Percentiles rank a stretch among this genome's conserved stretches.
These are phyloP conservation scores for Asterophora lycoperdoides DNA, from an alignment of 768 basidiomycete species.

Conservation along the genomic window DNA sequence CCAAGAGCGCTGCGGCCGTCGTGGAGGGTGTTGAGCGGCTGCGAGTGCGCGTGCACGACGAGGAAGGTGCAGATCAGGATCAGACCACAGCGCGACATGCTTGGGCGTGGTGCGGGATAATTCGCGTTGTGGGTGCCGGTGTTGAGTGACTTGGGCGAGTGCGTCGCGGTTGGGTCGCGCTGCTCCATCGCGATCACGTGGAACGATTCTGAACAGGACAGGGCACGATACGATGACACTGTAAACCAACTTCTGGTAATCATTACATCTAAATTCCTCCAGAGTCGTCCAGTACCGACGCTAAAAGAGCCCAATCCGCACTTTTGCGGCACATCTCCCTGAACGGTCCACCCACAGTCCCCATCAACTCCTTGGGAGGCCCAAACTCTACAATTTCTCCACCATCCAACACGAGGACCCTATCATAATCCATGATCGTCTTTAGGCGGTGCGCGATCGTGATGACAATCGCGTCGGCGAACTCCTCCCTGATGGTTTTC, in stretches of 20 bases:
- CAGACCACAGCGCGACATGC: conserved; percentile 11
- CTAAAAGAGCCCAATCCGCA: conserved; percentile 45
- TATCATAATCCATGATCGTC: conserved; percentile 74
- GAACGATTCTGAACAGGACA: too few relatives aligned
- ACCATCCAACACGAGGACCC: conserved; percentile 67
- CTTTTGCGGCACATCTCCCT: conserved; percentile 65
- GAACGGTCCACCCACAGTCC: conserved; percentile 53
- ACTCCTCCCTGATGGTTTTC: conserved; percentile 67
- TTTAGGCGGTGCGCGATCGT: conserved; percentile 81
- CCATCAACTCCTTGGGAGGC: conserved; percentile 53
- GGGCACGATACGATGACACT: too few relatives aligned
- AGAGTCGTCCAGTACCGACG: conserved; percentile 16
- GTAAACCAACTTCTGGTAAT: too few relatives aligned
- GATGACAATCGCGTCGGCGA: conserved; percentile 67
- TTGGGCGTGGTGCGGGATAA: not conserved
- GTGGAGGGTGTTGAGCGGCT: conserved; percentile 4
- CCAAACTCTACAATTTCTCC: conserved; percentile 79
- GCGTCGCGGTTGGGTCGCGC: not conserved
- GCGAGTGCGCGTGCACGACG: conserved; percentile 13
- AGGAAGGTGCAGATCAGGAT: conserved; percentile 8
- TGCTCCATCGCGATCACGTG: conserved; percentile 13
- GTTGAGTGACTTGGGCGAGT: not conserved
- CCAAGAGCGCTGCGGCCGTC: not conserved
- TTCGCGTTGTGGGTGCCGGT: not conserved
- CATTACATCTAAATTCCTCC: too few relatives aligned